Evolutionary conservation across 2,329 filamentous ascomycete species (phyloP), one percentile per base, ranked within the genome.

Genomic region (Phaeosphaeriaceae sp.): DNA sequence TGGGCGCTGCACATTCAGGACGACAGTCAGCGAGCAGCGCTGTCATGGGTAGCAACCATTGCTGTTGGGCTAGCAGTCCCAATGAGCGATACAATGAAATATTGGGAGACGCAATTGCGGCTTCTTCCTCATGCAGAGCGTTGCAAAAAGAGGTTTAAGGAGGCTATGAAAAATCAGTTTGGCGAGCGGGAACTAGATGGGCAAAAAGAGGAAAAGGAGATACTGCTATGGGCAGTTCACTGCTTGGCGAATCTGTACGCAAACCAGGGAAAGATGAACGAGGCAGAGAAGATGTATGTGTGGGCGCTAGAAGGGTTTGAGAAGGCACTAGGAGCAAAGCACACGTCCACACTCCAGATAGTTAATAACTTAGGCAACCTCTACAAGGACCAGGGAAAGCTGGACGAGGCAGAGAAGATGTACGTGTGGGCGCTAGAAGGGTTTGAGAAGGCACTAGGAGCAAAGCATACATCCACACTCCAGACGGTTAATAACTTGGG

Each of bases 121-220:
- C 60, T 61, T 37, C 50, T 63, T 15, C 51, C 38, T 39, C 58
- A 65, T 43, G 48, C 46, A 11, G 46, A 58, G 20, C 43, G 42
- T 40, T 16, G 15, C 42, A 42, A 42, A 36, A 37, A 16, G 35
- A 45, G 23, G 4, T 28, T 9, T 9, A 6, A 12, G 20, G 0
- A 18, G 33, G 21, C 7, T 2, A 21, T 11, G 7, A 18, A 23
- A 7, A 12, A 23, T 3, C 18, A 26, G 13, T 13, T 6, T 21
- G 32, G 32, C 44, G 17, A 41, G 26, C 28, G 39, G 17, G 26
- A 21, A 48, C 26, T 26, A 45, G 13, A 26, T 43, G 3, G 20
- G 44, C 23, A 26, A 26, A 3, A 26, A 35, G 38, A 30, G 11
- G 42, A 53, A 37, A 36, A 37, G 29, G 33, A 35, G 17, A 18